A percentile compares a stretch with the other conserved stretches of the same genome.
Evolutionary conservation across 2,329 filamentous ascomycete genomes (phyloP).

Genomic region (Falciphora oryzae): DNA sequence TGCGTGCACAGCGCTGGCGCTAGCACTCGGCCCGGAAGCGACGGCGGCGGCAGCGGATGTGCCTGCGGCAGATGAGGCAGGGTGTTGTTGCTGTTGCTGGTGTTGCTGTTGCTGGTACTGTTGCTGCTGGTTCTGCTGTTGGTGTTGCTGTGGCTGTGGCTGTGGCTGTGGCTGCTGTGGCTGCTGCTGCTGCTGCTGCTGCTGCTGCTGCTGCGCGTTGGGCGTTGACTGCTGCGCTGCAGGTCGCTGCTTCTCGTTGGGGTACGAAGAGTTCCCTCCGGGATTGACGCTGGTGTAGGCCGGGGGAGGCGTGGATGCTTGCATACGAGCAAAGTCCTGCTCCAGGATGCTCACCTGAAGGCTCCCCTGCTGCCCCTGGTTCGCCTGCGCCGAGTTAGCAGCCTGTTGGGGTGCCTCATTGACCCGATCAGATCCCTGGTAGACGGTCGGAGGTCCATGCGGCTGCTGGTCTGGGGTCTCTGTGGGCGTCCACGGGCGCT

Average conservation of each 20-base stretch:
- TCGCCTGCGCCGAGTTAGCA: conserved; percentile 13
- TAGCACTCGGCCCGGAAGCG: neutral
- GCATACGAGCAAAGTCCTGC: conserved; percentile 79
- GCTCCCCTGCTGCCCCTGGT: conserved; percentile 21
- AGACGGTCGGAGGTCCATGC: conserved; percentile 85
- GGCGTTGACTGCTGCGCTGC: conserved; percentile 24
- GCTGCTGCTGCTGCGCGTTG: conserved; percentile 22
- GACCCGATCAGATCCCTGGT: conserved; percentile 77
- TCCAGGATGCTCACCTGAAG: conserved; percentile 69
- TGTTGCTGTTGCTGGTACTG: neutral
- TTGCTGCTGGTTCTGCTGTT: conserved; percentile 15
- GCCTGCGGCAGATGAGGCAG: conserved; percentile 12
- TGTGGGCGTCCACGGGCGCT: conserved; percentile 89
- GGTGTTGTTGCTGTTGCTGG: conserved; percentile 15
- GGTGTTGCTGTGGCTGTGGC: conserved; percentile 11
- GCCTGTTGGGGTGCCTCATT: conserved; percentile 52
- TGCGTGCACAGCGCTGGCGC: conserved; percentile 1
- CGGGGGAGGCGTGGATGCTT: conserved; percentile 81
- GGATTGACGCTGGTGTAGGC: conserved; percentile 79
- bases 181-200: conserved; percentile 18
- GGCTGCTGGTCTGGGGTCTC: conserved; percentile 81
- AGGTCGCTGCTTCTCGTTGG: conserved; percentile 69
- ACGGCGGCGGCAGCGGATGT: conserved; percentile 16
- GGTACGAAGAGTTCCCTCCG: conserved; percentile 57
- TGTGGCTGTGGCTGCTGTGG: conserved; percentile 8